Conservation (phyloP, 805 yeast species). For the Saccharomycopsis fibuligera region DNA sequence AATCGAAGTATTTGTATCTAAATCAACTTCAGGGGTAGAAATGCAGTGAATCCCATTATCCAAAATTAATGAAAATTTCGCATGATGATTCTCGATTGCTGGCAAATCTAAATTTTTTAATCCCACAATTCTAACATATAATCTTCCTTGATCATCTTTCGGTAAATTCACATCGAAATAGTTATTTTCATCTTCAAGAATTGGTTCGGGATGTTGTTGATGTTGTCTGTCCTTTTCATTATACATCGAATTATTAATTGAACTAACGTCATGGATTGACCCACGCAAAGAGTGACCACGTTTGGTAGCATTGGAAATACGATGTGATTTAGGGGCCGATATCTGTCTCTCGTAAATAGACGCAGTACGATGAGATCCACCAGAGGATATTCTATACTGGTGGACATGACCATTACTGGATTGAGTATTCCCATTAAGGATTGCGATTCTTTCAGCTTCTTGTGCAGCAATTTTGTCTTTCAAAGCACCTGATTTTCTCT, state of each 20-base stretch:
- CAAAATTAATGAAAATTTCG: constrained; percentile 41
- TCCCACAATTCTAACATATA: constrained; percentile 42
- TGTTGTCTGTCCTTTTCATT: not conserved
- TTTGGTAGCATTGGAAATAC: constrained; percentile 10
- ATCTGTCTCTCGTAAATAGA: constrained; percentile 17
- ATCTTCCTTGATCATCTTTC: constrained; percentile 37
- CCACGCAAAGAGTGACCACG: constrained; percentile 15
- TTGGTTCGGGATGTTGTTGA: constrained; percentile 18
- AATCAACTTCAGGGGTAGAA: constrained; percentile 46
- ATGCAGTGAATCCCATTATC: constrained; percentile 83
- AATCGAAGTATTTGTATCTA: constrained; percentile 33
- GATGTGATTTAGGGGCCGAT: constrained; percentile 15
- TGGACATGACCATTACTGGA: not conserved
- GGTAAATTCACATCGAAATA: constrained; percentile 26
- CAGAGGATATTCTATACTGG: constrained; percentile 4
- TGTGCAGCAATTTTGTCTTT: not conserved
- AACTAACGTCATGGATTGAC: constrained; percentile 15
- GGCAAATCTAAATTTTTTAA: constrained; percentile 42
- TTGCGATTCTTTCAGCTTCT: constrained; percentile 1
- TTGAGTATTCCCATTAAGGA: not conserved
- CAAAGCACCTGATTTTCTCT: constrained; percentile 18
- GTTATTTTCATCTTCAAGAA: constrained; percentile 10
- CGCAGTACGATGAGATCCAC: constrained; percentile 4
- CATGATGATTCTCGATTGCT: constrained; percentile 36
- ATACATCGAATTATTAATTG: not conserved